Percentiles rank a stretch among this genome's conserved stretches.
phyloP scores from a whole-genome alignment of 495 filamentous ascomycete genomes.

The Penicilliopsis zonata region DNA sequence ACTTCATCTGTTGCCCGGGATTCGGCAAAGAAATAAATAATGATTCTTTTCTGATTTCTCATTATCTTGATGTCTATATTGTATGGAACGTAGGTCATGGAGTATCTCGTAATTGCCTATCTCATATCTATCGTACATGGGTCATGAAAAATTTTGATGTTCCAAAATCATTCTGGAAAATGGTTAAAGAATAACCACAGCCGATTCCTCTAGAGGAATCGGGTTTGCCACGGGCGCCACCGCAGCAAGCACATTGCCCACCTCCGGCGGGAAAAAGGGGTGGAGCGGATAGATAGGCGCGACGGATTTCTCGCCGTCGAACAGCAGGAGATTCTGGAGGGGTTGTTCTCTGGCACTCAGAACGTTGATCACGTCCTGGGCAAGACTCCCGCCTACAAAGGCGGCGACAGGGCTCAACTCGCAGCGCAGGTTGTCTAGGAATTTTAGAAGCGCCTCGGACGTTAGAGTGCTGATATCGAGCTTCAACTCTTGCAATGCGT shows the following conservation, averaged over 20 bases:
- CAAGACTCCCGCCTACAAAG: conserved; percentile 77
- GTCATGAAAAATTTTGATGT: too few species aligned
- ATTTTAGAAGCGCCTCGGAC: conserved; percentile 68
- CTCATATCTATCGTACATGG: too few species aligned
- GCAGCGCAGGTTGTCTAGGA: conserved; percentile 66
- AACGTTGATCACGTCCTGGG: conserved; percentile 96
- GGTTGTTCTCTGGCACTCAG: conserved; percentile 83
- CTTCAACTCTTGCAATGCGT: conserved; percentile 62
- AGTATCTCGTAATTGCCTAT: too few species aligned
- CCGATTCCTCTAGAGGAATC: conserved; percentile 11
- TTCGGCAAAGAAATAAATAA: too few species aligned
- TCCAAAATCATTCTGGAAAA: too few species aligned
- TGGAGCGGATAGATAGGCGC: conserved; percentile 75
- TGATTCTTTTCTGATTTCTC: too few species aligned
- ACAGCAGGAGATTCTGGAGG: conserved; percentile 85
- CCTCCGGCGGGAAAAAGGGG: conserved; percentile 43
- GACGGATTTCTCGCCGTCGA: conserved; percentile 71
- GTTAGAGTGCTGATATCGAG: conserved; percentile 66
- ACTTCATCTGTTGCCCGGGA: too few species aligned
- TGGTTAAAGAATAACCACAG: not conserved
- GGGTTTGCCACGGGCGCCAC: conserved; percentile 20
- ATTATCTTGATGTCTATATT: too few species aligned
- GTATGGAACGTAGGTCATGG: too few species aligned
- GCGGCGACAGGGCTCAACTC: conserved; percentile 84
- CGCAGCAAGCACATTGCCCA: conserved; percentile 16